Percentiles rank a stretch among this genome's conserved stretches.
phyloP scores from a whole-genome alignment of 495 filamentous ascomycete species.

The Filosporella fistucella region DNA sequence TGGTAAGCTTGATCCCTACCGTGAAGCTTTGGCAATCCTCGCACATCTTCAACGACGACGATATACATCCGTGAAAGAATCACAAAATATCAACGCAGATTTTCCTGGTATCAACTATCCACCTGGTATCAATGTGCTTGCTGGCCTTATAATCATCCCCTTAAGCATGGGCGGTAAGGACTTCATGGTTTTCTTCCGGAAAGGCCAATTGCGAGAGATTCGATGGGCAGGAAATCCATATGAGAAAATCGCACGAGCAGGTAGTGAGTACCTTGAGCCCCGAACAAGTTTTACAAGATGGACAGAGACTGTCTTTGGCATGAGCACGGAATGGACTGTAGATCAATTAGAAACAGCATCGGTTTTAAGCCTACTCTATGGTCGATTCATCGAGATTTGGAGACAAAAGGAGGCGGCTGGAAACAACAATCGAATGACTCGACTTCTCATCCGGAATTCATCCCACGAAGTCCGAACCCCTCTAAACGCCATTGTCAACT shows the following conservation, averaged over 20 bases:
- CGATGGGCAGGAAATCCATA: constrained; percentile 84
- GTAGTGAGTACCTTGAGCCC: constrained; percentile 69
- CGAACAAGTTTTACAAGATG: constrained; percentile 72
- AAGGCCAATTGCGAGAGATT: constrained; percentile 72
- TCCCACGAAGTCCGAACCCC: constrained; percentile 94
- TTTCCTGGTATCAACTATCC: constrained; percentile 79
- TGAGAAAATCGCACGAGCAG: constrained; percentile 64
- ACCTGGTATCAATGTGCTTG: constrained; percentile 74
- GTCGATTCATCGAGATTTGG: constrained; percentile 55
- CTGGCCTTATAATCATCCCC: constrained; percentile 80
- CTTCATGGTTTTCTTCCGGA: constrained; percentile 91
- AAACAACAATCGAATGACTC: constrained; percentile 75
- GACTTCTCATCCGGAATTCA: constrained; percentile 80
- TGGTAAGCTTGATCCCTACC: constrained; percentile 67
- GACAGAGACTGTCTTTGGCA: constrained; percentile 70
- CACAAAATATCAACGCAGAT: constrained; percentile 71
- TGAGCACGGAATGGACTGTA: constrained; percentile 69
- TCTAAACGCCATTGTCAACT: constrained; percentile 94
- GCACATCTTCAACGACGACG: constrained; percentile 77
- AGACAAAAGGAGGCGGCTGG: constrained; percentile 82
- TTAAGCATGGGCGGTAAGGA: constrained; percentile 71
- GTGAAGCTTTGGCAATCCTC: constrained; percentile 79
- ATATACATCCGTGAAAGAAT: constrained; percentile 68
- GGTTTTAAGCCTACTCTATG: constrained; percentile 85
- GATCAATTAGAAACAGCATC: constrained; percentile 81